Evolutionary conservation across 306 rosid genomes (phyloP), one percentile per base, ranked within the genome.

Genomic region (Luffa aegyptiaca): DNA sequence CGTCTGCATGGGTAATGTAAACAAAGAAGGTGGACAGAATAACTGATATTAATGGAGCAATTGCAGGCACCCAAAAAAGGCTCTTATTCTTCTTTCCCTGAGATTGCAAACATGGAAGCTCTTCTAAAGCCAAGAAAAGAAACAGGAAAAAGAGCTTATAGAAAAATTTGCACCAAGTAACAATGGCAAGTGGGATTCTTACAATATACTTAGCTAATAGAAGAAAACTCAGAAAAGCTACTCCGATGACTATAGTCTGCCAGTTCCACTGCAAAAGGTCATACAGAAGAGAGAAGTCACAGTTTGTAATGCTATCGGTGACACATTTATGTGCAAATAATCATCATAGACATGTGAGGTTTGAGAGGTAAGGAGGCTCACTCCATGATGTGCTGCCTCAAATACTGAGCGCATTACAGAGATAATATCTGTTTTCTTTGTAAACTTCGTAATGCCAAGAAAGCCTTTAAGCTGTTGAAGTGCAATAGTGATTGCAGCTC

Each of bases 391-490:
- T 52, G 90, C 97, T 77, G 97, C 76, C 56, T 52, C 17, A 78
- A 84, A 77, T 39, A 95, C 90, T 20, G 98, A 89, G 11, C 31
- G 76, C 93, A 91, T 59, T 49, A 95, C 98, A 77, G 93, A 87
- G 62, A 95, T 79, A 49, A 95, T 82, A 82, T 91, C 97, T 58
- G 93, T 83, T 51, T 95, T 85, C 79, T 84, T 89, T 18, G 98
- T 95, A 84, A 95, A 95, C 0, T 51, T 80, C 71, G 82, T 69
- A 51, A 95, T 95, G 70, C 98, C 98, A 46, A 95, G 96, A 78
- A 95, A 92, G 62, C 97, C 97, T 83, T 95, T 92, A 12, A 95
- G 98, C 85, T 95, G 98, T 82, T 95, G 98, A 65, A 95, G 98
- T 78, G 97, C 86, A 84, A 95, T 95, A 52, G 98, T 95, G 85